A percentile compares a stretch with the other conserved stretches of the same genome.
Conservation (phyloP, 176 grass and related monocot genomes). For the Paspalum vaginatum region DNA sequence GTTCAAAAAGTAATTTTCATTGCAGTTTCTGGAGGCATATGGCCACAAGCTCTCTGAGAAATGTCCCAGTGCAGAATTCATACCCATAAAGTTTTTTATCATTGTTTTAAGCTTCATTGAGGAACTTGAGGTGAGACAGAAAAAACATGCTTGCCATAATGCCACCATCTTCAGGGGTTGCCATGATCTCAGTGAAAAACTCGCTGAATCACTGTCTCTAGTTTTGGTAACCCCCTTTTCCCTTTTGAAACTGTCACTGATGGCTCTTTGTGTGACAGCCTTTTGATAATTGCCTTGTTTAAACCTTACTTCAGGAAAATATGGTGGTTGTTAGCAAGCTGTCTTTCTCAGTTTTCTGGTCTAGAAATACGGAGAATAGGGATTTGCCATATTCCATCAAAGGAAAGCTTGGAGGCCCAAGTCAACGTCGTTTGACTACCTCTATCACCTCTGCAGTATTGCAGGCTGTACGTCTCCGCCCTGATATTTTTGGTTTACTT, state of each 20-base stretch:
- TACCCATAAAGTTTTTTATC: constrained; percentile 69
- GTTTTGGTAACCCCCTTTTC: constrained; percentile 60
- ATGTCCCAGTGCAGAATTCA: constrained; percentile 48
- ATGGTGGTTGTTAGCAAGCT: constrained; percentile 58
- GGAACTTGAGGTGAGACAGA: constrained; percentile 65
- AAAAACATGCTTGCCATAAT: constrained; percentile 35
- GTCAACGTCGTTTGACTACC: constrained; percentile 74
- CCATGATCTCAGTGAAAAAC: constrained; percentile 46
- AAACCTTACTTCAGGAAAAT: constrained; percentile 61
- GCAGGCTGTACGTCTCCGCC: constrained; percentile 67
- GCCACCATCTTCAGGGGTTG: constrained; percentile 21
- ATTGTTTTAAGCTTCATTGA: constrained; percentile 80
- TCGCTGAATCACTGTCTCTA: constrained; percentile 46
- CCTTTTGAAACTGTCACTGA: constrained; percentile 27
- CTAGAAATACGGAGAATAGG: constrained; percentile 45
- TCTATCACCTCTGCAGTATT: constrained; percentile 70
- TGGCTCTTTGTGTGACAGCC: constrained; percentile 1
- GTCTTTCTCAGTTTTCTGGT: constrained; percentile 73
- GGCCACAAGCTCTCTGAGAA: constrained; percentile 59
- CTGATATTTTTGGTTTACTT: constrained; percentile 30
- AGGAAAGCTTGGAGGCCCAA: constrained; percentile 92
- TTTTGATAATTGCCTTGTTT: constrained; percentile 27
- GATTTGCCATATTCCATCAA: constrained; percentile 83
- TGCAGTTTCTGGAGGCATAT: constrained; percentile 64
- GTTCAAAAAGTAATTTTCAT: constrained; percentile 27